Base-by-base conservation (phyloP, 495 filamentous ascomycete genomes). In the Aspergillus carlsbadensis region DNA sequence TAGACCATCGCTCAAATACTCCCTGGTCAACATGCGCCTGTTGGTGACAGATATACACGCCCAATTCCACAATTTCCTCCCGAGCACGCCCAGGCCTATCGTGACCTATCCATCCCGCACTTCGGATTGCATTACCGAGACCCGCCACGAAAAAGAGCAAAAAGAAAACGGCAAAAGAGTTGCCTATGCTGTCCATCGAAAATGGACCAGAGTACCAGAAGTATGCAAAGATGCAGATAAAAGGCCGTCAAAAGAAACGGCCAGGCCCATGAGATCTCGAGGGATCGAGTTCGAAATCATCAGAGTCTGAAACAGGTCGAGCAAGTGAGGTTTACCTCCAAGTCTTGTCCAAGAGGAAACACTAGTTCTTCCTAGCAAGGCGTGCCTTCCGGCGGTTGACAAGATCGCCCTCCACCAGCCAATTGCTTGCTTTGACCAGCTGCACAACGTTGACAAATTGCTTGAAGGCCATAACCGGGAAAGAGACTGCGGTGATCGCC, bases 391-490 rank as follows among this genome's bases (percentile, higher is more conserved):
- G 45, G 35, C 54, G 72, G 64, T 58, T 71, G 54, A 70, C 66
- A 50, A 69, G 57, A 46, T 98, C 94, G 17, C 92, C 90, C 74
- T 97, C 91, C 0, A 90, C 94, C 44, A 98, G 75, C 89, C 92
- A 96, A 63, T 83, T 83, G 72, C 89, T 88, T 10, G 95, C 95
- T 75, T 96, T 96, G 65, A 96, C 84, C 51, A 99, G 78, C 74
- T 99, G 95, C 40, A 98, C 79, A 34, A 97, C 81, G 66, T 98
- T 98, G 76, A 98, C 88, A 56, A 89, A 80, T 68, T 99, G 94
- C 81, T 99, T 99, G 56, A 84, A 78, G 18, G 81, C 78, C 90
- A 97, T 97, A 63, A 96, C 78, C 5, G 92, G 94, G 61, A 85
- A 83, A 53, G 87, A 89, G 59, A 94, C 72, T n/a, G 78, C 81